These are phyloP conservation scores for Buddleja alternifolia DNA, from an alignment of 257 asterid species.

Conservation along the genomic window DNA sequence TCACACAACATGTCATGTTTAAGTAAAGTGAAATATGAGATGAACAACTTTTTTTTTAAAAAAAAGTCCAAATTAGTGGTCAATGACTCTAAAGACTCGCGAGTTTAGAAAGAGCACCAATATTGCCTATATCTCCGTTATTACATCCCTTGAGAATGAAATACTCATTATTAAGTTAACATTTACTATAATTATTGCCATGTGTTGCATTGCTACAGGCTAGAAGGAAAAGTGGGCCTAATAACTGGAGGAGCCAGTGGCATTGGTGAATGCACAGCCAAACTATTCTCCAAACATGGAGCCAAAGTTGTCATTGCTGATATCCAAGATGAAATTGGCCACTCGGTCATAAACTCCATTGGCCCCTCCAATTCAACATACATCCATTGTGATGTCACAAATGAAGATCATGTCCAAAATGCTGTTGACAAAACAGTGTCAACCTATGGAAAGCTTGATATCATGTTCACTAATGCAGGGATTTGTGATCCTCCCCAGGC, in stretches of 20 bases:
- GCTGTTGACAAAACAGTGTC: conserved; percentile 46
- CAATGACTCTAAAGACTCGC: no score
- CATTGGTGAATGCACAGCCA: conserved; percentile 57
- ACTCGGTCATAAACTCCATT: conserved; percentile 28
- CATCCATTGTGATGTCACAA: conserved; percentile 59
- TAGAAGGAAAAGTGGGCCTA: conserved; percentile 68
- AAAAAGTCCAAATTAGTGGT: no score
- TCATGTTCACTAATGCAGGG: conserved; percentile 68
- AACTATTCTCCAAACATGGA: conserved; percentile 53
- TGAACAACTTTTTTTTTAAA: no score
- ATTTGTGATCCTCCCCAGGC: conserved; percentile 29
- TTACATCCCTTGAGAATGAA: no score
- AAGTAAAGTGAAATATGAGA: no score
- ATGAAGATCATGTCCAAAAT: conserved; percentile 43
- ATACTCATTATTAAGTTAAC: no score
- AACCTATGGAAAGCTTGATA: conserved; percentile 57
- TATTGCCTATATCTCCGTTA: no score
- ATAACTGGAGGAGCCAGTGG: conserved; percentile 72
- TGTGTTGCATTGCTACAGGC: conserved; percentile 26
- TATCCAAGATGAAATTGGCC: conserved; percentile 52
- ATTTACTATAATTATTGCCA: background rate
- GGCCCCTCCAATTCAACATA: conserved; percentile 42
- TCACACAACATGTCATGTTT: no score
- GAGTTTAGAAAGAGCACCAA: no score
- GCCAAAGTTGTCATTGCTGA: conserved; percentile 65